Base-by-base conservation (phyloP, 768 basidiomycete species). In the Trametes maxima region DNA sequence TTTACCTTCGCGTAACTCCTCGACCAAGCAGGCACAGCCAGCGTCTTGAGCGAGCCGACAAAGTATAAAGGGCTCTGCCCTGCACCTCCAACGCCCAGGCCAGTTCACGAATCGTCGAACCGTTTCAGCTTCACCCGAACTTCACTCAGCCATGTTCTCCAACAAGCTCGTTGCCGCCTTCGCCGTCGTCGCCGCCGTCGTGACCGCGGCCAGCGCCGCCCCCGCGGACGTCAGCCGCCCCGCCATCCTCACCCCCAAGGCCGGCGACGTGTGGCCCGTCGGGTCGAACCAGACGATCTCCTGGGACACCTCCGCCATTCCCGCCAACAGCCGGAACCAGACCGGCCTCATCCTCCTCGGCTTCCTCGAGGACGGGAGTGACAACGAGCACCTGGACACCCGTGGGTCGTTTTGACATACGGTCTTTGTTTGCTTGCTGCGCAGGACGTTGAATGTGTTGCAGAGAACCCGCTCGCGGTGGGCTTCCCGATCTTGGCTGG, bases 341-440 rank as follows among this genome's bases (percentile, higher is more conserved):
- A 78, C 72, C 2, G 76, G 85, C 11, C 25, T 69, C 40, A 65
- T 86, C 40, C 63, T 85, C 7, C 77, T 87, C 24, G 86, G 85
- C 4, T 73, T 71, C 61, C 17, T 65, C 60, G 66, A 69, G 55
- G 66, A 68, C 54, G 71, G 72, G 49, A 66, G 67, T 28, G 16
- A n/a, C 17, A 28, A 58, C 39, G 69, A 70, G 60, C 81, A 78
- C 54, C 72, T 85, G 59, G 78, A 86, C 57, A 68, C 74, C 37
- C 45, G 86, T 85, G 63, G 54, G 83, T 70, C 4, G 37, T 55
- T 21, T 19, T n/a, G 5, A 33, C 19, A 14, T 8, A 22, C 12
- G 1, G 13, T 12, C 3, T 19, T 16, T n/a, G n/a, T 13, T 3
- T 7, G 22, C 11, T 6, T 16, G 24, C 16, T 12, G 14, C 25